Base-by-base conservation (phyloP, 768 basidiomycete genomes). In the Clitopilus passeckerianus region DNA sequence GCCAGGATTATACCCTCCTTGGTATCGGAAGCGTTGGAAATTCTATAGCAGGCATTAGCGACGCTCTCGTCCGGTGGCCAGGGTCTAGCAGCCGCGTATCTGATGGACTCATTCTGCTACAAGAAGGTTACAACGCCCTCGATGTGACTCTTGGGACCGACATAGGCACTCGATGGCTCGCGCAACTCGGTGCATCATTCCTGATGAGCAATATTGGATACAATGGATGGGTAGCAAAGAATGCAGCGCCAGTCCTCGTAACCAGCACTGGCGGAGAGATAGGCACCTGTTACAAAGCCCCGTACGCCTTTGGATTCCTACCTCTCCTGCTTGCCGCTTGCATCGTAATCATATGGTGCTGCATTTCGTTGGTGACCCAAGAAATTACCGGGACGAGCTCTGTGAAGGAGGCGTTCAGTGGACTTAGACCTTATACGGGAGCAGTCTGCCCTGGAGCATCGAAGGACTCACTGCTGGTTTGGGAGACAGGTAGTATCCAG, bases 1-100 rank as follows among this genome's bases (percentile, higher is more conserved):
- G n/a, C 1, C n/a, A 41, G 20, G 22, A 18, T 5, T 20, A 53
- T 9, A 16, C 0, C 12, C 9, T 57, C 9, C 14, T 56, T 6
- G 60, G 64, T 6, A 52, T 58, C 12, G 64, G 60, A 8, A 65
- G 60, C 41, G 59, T 54, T 6, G 61, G 61, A 14, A 59, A 59
- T 37, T 53, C 27, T 15, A 57, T 62, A 12, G 41, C 54, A 20
- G 3, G 27, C 5, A 30, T 62, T 1, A 53, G 44, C 6, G 24
- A 56, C 33, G 14, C 35, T 8, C 3, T 41, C 3, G 34, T 59
- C 23, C 8, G 23, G 23, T 23, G 53, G 16, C 22, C 53, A 22
- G 18, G n/a, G n/a, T n/a, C n/a, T n/a, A 53, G 23, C 7, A 16
- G 23, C 10, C 53, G 18, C 16, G 53, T 9, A 53, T 6, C 22